Evolutionary conservation across 495 filamentous ascomycete genomes (phyloP).

Genomic region (Pseudoneurospora amorphoporcata): DNA sequence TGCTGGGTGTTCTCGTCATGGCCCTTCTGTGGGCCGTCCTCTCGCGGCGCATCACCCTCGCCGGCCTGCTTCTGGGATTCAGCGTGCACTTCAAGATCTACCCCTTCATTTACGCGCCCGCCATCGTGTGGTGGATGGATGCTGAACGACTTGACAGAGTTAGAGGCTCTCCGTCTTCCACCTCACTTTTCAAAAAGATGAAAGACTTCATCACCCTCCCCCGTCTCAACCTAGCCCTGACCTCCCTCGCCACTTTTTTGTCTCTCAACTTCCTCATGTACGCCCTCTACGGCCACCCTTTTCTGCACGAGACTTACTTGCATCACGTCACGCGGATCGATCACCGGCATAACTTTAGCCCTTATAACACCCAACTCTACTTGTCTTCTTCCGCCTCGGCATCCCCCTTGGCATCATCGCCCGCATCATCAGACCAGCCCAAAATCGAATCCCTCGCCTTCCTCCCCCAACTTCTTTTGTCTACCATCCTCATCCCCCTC

Average conservation of each 20-base stretch:
- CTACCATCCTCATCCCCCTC: conserved; percentile 65
- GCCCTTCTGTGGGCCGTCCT: conserved; percentile 73
- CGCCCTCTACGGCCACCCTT: conserved; percentile 55
- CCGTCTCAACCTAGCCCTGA: conserved; percentile 50
- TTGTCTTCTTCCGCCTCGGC: conserved; percentile 52
- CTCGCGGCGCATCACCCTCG: conserved; percentile 45
- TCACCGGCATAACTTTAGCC: conserved; percentile 96
- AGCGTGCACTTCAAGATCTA: conserved; percentile 98
- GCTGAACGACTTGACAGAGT: conserved; percentile 25
- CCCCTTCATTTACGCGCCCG: conserved; percentile 84
- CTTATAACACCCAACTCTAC: conserved; percentile 88
- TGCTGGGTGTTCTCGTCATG: conserved; percentile 74
- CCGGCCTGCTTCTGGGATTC: conserved; percentile 69
- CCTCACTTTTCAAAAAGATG: conserved; percentile 12
- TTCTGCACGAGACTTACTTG: conserved; percentile 80
- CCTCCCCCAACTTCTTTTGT: conserved; percentile 72
- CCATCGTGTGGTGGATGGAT: conserved; percentile 84
- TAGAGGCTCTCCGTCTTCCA: not conserved
- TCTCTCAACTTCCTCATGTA: conserved; percentile 71
- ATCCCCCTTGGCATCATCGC: conserved; percentile 6
- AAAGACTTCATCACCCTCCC: conserved; percentile 49
- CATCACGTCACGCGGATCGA: conserved; percentile 91
- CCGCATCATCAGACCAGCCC: not conserved
- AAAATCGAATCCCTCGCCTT: conserved; percentile 73
- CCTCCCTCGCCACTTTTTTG: conserved; percentile 60